A percentile compares a stretch with the other conserved stretches of the same genome.
Evolutionary conservation across 192 early-diverging fungal genomes (phyloP).

Genomic region (Bifiguratus adelaidae): DNA sequence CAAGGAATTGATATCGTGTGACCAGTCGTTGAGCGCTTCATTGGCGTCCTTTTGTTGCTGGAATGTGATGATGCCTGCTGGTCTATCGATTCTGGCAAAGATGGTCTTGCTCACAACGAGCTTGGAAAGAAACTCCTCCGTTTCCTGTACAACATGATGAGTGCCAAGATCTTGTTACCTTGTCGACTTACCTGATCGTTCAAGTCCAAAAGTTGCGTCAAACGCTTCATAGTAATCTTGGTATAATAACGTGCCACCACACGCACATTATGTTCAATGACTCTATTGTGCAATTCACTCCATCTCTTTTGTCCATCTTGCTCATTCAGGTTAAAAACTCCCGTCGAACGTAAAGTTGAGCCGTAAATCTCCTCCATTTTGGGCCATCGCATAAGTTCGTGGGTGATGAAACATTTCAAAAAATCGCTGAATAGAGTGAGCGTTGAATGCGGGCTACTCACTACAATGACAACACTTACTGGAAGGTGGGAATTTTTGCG

Average conservation of each 20-base stretch:
- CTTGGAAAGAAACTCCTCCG: slow-evolving; percentile 88
- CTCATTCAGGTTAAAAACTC: slow-evolving; percentile 57
- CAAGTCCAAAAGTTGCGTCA: slow-evolving; percentile 88
- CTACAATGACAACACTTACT: slow-evolving; percentile 30
- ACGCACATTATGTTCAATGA: slow-evolving; percentile 98
- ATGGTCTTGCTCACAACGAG: slow-evolving; percentile 93
- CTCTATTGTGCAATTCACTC: slow-evolving; percentile 81
- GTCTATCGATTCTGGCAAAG: slow-evolving; percentile 91
- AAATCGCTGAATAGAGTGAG: slow-evolving; percentile 50
- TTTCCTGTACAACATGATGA: slow-evolving; percentile 40
- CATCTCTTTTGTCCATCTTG: slow-evolving; percentile 74
- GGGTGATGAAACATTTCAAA: slow-evolving; percentile 78
- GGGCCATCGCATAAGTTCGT: slow-evolving; percentile 93
- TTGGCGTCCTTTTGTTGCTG: slow-evolving; percentile 75
- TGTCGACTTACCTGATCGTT: slow-evolving; percentile 37
- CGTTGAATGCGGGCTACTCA: background rate
- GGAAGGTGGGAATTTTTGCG: slow-evolving; percentile 57
- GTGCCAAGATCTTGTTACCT: background rate
- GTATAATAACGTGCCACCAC: slow-evolving; percentile 96
- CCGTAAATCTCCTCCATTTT: slow-evolving; percentile 89
- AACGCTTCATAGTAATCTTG: slow-evolving; percentile 71
- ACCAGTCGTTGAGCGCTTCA: slow-evolving; percentile 90
- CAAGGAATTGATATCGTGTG: slow-evolving; percentile 76
- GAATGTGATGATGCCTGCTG: slow-evolving; percentile 85
- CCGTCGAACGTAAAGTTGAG: slow-evolving; percentile 54